These are phyloP conservation scores for Backusella liffmaniae DNA, from an alignment of 192 early-diverging fungal genomes.

Conservation along the genomic window DNA sequence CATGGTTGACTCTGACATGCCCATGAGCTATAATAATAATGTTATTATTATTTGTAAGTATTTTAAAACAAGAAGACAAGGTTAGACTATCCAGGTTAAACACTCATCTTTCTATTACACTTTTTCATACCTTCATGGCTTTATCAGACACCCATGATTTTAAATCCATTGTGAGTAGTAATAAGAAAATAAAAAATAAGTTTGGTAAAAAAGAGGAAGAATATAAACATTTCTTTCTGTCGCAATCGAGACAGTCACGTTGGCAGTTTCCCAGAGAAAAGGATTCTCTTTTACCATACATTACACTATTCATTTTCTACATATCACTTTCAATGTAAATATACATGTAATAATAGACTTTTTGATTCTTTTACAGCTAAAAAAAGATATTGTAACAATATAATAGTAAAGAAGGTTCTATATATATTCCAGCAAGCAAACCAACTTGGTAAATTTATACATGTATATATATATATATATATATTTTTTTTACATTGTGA, in stretches of 20 bases:
- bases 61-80: not conserved
- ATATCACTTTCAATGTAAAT: no score
- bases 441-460: no score
- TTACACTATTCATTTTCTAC: no score
- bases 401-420: no score
- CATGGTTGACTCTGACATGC: conserved; percentile 63
- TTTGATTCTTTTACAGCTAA: no score
- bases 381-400: no score
- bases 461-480: no score
- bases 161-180: conserved; percentile 34
- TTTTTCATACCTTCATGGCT: conserved; percentile 47
- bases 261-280: not conserved
- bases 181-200: not conserved
- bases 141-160: conserved; percentile 66
- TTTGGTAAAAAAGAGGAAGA: not conserved
- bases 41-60: not conserved
- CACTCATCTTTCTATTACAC: not conserved
- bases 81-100: not conserved
- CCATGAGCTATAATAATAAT: conserved; percentile 42
- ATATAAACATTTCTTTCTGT: not conserved
- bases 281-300: no score
- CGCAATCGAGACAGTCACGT: not conserved
- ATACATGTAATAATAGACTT: no score
- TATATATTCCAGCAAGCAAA: no score
- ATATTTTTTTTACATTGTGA: not conserved